These are phyloP conservation scores for Adansonia digitata DNA, from an alignment of 345 rosid species.

Conservation along the genomic window DNA sequence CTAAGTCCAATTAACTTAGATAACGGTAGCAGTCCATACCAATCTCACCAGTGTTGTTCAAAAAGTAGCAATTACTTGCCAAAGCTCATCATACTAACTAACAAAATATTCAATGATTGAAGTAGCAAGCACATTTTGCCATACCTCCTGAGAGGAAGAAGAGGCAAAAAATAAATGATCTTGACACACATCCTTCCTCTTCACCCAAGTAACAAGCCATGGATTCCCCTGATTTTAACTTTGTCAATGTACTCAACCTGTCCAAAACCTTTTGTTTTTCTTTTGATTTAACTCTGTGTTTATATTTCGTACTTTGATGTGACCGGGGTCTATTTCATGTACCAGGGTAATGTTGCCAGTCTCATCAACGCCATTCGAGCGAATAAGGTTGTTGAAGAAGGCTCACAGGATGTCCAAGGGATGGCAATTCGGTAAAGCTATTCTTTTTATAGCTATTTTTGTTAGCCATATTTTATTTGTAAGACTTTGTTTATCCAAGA, in stretches of 20 bases:
- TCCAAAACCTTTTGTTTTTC: not conserved
- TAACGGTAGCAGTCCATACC: no score
- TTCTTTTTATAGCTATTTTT: not conserved
- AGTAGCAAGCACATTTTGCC: no score
- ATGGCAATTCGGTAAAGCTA: slow-evolving; percentile 42
- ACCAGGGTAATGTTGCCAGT: slow-evolving; percentile 63
- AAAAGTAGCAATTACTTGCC: no score
- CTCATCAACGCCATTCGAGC: slow-evolving; percentile 81
- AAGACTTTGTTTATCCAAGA: slow-evolving; percentile 1
- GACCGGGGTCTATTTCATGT: slow-evolving; percentile 12
- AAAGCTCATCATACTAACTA: no score
- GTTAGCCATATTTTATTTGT: slow-evolving; percentile 4
- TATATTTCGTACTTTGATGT: not conserved
- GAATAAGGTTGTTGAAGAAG: slow-evolving; percentile 78
- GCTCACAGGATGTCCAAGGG: slow-evolving; percentile 67
- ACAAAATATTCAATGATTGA: no score
- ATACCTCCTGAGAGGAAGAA: no score
- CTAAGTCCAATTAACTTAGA: no score
- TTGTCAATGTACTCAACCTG: not conserved
- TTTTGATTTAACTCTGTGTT: not conserved
- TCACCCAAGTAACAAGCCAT: no score
- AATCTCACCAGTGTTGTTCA: no score
- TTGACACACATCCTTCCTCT: no score
- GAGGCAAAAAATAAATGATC: no score
- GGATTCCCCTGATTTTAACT: not conserved